These are phyloP conservation scores for Termitomyces heimii DNA, from an alignment of 768 basidiomycete genomes.

Conservation along the genomic window DNA sequence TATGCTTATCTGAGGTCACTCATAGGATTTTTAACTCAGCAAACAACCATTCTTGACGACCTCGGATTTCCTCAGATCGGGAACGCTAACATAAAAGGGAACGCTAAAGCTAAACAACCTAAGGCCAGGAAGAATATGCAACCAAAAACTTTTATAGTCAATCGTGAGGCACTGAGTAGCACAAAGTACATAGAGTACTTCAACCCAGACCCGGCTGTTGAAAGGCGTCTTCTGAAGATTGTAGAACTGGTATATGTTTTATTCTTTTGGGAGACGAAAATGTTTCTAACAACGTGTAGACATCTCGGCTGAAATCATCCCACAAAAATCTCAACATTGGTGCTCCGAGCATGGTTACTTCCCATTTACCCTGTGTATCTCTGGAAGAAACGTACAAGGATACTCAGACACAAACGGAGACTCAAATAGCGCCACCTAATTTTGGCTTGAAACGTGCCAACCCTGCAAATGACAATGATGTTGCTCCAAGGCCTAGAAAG, in stretches of 20 bases:
- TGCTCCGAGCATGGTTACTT: constrained; percentile 4
- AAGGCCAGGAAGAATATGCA: constrained; percentile 48
- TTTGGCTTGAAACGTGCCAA: constrained; percentile 29
- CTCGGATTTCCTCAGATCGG: constrained; percentile 40
- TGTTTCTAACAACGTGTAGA: not conserved
- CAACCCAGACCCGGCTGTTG: constrained; percentile 50
- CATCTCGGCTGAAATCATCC: constrained; percentile 3
- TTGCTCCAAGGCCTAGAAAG: constrained; percentile 37
- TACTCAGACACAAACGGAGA: constrained; percentile 33
- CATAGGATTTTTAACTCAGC: constrained; percentile 56
- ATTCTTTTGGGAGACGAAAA: not conserved
- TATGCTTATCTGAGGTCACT: not conserved
- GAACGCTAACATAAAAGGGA: constrained; percentile 30
- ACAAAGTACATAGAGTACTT: constrained; percentile 64
- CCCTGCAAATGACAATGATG: constrained; percentile 13
- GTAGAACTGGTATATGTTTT: constrained; percentile 43
- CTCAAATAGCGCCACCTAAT: constrained; percentile 16
- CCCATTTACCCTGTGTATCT: not conserved
- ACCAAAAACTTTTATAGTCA: constrained; percentile 54
- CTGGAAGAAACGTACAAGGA: constrained; percentile 13
- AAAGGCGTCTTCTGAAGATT: constrained; percentile 57
- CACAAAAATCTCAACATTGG: constrained; percentile 6
- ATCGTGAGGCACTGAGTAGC: constrained; percentile 36
- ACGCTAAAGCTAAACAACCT: constrained; percentile 31
- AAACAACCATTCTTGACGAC: constrained; percentile 42